Conservation (phyloP, 2,329 filamentous ascomycete genomes). For the Herpotrichia juniperi region DNA sequence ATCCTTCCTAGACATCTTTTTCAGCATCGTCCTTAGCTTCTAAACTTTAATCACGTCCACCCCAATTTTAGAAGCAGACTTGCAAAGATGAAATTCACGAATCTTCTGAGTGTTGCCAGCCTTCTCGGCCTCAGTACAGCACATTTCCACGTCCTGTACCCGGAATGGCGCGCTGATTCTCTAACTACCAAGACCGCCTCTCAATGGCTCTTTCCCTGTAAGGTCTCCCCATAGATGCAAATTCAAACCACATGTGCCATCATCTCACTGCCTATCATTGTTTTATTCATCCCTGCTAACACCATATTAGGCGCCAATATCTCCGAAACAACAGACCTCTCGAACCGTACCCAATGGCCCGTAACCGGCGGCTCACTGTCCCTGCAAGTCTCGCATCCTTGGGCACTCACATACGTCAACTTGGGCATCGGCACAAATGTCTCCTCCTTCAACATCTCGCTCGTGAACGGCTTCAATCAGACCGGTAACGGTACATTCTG, state of each 20-base stretch:
- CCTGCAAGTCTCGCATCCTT: conserved; percentile 50
- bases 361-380: conserved; percentile 50
- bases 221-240: too few relatives aligned
- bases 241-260: too few relatives aligned
- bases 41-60: background rate
- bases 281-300: background rate
- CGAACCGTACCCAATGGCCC: conserved; percentile 56
- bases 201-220: conserved; percentile 51
- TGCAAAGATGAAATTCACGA: conserved; percentile 25
- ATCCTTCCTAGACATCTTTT: too few relatives aligned
- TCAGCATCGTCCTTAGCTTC: background rate
- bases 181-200: conserved; percentile 38
- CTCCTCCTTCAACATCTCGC: conserved; percentile 53
- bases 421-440: conserved; percentile 50
- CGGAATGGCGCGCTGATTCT: conserved; percentile 51
- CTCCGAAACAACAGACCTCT: conserved; percentile 41
- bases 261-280: too few relatives aligned
- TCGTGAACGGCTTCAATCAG: conserved; percentile 54
- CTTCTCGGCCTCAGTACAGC: conserved; percentile 44
- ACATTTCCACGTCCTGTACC: conserved; percentile 52
- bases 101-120: conserved; percentile 24
- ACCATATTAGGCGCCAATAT: conserved; percentile 45
- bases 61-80: background rate
- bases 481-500: conserved; percentile 57
- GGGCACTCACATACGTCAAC: conserved; percentile 55